Evolutionary conservation across 495 filamentous ascomycete genomes (phyloP).

Genomic region (Echria macrotheca): DNA sequence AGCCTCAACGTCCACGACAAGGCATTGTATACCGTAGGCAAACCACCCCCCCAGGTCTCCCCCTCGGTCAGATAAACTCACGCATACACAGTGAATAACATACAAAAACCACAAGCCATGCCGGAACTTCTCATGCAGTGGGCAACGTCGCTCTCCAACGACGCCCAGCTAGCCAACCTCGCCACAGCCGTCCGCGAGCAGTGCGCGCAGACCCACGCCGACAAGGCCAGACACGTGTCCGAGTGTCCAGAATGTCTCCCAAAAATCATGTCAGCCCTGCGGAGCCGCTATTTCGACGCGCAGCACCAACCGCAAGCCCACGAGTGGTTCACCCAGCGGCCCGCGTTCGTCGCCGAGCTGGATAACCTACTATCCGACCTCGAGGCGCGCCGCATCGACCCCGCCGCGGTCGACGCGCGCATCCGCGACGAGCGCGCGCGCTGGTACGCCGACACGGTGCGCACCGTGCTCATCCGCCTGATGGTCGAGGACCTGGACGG

Average conservation of each 20-base stretch:
- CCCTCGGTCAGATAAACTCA: no score
- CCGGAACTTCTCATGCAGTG: no score
- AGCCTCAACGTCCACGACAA: no score
- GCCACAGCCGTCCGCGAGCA: constrained; percentile 11
- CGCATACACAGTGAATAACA: no score
- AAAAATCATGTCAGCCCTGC: constrained; percentile 32
- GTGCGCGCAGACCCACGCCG: constrained; percentile 23
- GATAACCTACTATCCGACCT: constrained; percentile 35
- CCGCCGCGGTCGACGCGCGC: constrained; percentile 34
- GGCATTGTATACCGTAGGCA: no score
- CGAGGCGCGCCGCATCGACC: constrained; percentile 29
- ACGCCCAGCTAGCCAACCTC: constrained; percentile 11
- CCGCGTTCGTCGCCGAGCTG: constrained; percentile 35
- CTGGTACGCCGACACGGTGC: constrained; percentile 38
- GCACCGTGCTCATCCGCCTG: constrained; percentile 26
- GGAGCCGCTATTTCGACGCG: constrained; percentile 30
- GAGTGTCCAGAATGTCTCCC: constrained; percentile 36
- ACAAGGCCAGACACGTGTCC: constrained; percentile 18
- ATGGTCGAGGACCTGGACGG: constrained; percentile 23
- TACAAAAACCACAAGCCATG: no score
- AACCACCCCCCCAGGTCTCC: no score
- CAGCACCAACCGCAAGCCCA: constrained; percentile 1
- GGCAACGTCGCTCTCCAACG: no score
- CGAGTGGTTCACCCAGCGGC: constrained; percentile 42
- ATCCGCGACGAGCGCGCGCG: constrained; percentile 37